These are phyloP conservation scores for Hanseniaspora lindneri DNA, from an alignment of 805 yeast genomes.

Conservation along the genomic window DNA sequence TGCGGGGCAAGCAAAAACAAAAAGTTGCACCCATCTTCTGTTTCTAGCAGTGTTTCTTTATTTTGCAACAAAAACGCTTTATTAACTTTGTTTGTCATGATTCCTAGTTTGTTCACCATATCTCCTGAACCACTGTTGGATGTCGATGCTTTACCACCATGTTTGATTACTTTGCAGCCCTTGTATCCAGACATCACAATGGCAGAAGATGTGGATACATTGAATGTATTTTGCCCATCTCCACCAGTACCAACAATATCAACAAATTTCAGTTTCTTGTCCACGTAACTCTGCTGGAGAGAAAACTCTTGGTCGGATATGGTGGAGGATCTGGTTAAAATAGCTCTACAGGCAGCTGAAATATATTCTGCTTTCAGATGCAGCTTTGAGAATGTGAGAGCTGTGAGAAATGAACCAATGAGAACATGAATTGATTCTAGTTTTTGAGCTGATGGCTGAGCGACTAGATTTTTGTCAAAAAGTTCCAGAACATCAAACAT, in stretches of 20 bases:
- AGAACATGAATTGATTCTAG: not conserved
- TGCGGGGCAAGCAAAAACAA: constrained; percentile 83
- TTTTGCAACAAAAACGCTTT: constrained; percentile 35
- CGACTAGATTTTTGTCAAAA: constrained; percentile 22
- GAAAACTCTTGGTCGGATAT: constrained; percentile 39
- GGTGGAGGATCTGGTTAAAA: constrained; percentile 50
- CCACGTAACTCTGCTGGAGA: not conserved
- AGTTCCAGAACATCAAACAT: constrained; percentile 51
- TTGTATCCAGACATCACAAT: constrained; percentile 84
- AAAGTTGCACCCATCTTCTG: constrained; percentile 31
- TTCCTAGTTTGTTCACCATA: constrained; percentile 65
- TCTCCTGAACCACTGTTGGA: constrained; percentile 93
- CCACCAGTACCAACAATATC: constrained; percentile 99
- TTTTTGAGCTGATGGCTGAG: not conserved
- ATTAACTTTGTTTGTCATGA: constrained; percentile 63
- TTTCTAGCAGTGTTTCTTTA: constrained; percentile 42
- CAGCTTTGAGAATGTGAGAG: constrained; percentile 56
- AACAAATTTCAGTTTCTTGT: constrained; percentile 15
- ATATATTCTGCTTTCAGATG: constrained; percentile 75
- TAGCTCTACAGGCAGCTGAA: constrained; percentile 72
- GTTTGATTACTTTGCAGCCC: constrained; percentile 68
- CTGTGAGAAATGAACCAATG: constrained; percentile 51
- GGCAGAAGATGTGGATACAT: constrained; percentile 89
- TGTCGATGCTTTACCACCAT: constrained; percentile 95
- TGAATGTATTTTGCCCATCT: constrained; percentile 94